phyloP scores from a whole-genome alignment of 306 rosid species.

The Comarum palustre region DNA sequence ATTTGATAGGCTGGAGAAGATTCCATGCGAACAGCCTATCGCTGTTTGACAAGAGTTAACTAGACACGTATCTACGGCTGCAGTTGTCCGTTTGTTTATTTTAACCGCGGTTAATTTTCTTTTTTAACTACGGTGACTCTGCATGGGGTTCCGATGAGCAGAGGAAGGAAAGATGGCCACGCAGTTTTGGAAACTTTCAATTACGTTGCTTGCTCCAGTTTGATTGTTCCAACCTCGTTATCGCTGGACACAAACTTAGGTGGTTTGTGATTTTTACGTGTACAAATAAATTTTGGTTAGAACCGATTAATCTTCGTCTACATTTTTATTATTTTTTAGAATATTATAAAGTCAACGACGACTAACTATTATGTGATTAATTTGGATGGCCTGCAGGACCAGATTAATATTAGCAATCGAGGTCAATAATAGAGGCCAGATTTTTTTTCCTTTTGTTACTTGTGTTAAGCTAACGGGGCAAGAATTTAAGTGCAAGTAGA shows the following conservation, averaged over 20 bases:
- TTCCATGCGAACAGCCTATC: neutral
- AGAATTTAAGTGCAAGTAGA: neutral
- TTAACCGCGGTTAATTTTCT: neutral
- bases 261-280: neutral
- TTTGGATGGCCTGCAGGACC: neutral
- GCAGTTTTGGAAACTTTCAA: neutral
- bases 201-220: neutral
- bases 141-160: neutral
- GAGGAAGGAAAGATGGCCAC: slow-evolving; percentile 7
- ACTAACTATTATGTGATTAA: too few species aligned
- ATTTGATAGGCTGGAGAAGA: neutral
- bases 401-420: neutral
- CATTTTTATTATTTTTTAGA: too few species aligned
- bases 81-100: neutral
- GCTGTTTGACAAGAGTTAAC: neutral
- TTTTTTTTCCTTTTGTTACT: neutral
- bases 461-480: neutral
- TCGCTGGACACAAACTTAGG: neutral
- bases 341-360: too few species aligned
- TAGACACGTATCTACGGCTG: neutral
- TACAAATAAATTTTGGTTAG: too few species aligned
- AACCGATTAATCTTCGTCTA: too few species aligned
- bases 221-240: neutral
- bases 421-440: neutral
- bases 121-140: neutral